Evolutionary conservation across 371 early-diverging fungal species (phyloP).

Genomic region (Apophysomyces variabilis): DNA sequence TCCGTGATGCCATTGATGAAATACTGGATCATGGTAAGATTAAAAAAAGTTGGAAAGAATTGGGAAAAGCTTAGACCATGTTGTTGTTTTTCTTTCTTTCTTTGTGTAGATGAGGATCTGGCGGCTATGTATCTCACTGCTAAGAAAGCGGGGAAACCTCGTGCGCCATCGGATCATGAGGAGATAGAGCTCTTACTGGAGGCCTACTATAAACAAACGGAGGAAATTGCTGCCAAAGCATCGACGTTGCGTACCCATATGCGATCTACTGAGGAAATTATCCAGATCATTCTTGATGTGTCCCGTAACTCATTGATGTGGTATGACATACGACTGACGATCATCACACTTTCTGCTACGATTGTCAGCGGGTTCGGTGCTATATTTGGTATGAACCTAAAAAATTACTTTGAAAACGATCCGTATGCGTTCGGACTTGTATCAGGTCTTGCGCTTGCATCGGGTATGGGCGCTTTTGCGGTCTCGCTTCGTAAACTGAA

Average conservation of each 20-base stretch:
- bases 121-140: constrained; percentile 88
- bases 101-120: constrained; percentile 78
- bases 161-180: constrained; percentile 71
- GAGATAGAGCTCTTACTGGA: constrained; percentile 90
- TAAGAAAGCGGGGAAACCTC: constrained; percentile 64
- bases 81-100: not conserved
- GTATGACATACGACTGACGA: constrained; percentile 81
- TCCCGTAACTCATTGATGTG: constrained; percentile 86
- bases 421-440: constrained; percentile 73
- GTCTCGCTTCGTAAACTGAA: constrained; percentile 37
- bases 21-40: constrained; percentile 75
- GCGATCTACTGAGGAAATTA: constrained; percentile 85
- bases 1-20: constrained; percentile 79
- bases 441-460: constrained; percentile 55
- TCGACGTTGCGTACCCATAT: constrained; percentile 73
- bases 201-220: constrained; percentile 84
- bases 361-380: constrained; percentile 64
- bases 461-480: constrained; percentile 43
- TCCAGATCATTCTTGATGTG: constrained; percentile 82
- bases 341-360: constrained; percentile 78
- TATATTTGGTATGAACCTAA: constrained; percentile 91
- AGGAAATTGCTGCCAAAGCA: constrained; percentile 80
- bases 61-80: too few relatives aligned
- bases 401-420: constrained; percentile 71
- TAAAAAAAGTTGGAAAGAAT: too few relatives aligned